These are phyloP conservation scores for Debaryomycetaceae sp. DNA, from an alignment of 1,139 yeast species.

Conservation along the genomic window DNA sequence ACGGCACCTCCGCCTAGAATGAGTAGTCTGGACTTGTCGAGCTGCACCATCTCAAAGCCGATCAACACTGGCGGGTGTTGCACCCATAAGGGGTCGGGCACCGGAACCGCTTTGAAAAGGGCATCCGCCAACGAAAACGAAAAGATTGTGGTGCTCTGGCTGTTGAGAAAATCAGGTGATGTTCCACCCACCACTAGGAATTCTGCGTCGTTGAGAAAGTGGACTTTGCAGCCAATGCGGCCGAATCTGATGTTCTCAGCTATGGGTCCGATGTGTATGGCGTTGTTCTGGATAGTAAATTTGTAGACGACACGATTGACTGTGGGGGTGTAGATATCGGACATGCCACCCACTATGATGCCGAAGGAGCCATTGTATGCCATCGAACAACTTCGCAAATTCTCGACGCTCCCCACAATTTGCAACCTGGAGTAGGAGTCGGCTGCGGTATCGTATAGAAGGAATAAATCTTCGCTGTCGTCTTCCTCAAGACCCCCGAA, in stretches of 20 bases:
- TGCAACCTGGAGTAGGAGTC: slow-evolving; percentile 13
- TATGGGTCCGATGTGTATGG: slow-evolving; percentile 6
- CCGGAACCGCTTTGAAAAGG: slow-evolving; percentile 18
- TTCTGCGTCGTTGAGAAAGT: slow-evolving; percentile 18
- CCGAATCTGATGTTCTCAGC: slow-evolving; percentile 9
- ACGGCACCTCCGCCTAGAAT: slow-evolving; percentile 77
- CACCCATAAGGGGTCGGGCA: slow-evolving; percentile 34
- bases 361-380: slow-evolving; percentile 38
- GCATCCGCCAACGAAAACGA: slow-evolving; percentile 22
- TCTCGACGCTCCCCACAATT: slow-evolving; percentile 13
- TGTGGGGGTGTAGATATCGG: slow-evolving; percentile 23
- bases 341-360: slow-evolving; percentile 54
- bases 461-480: slow-evolving; percentile 12
- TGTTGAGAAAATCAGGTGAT: slow-evolving; percentile 35
- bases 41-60: slow-evolving; percentile 49
- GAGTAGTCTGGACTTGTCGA: slow-evolving; percentile 15
- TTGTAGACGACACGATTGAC: slow-evolving; percentile 32
- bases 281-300: slow-evolving; percentile 21
- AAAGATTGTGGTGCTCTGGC: slow-evolving; percentile 34
- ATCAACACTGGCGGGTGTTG: slow-evolving; percentile 49
- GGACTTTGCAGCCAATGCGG: slow-evolving; percentile 48
- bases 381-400: slow-evolving; percentile 29
- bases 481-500: slow-evolving; percentile 47
- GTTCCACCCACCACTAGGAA: slow-evolving; percentile 63
- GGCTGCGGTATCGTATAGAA: slow-evolving; percentile 15